Evolutionary conservation across 2,329 filamentous ascomycete genomes (phyloP), one percentile per base, ranked within the genome.

Genomic region (Cladosporium sp.): DNA sequence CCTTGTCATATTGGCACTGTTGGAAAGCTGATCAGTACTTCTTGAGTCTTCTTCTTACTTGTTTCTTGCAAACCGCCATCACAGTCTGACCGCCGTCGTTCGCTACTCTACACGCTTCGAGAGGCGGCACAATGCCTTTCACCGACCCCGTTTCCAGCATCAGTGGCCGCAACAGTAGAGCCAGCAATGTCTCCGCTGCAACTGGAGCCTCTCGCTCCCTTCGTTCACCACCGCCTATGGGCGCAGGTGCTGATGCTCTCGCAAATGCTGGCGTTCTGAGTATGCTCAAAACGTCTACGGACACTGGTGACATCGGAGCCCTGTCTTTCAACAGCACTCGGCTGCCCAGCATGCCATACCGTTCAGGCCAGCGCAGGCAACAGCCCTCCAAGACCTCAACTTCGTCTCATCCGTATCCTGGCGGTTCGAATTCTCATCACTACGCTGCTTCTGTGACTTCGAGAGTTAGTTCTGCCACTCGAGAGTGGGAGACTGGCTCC

Each of bases 271-370:
- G 71, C 38, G 69, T 77, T 55, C 66, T 74, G 63, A 74, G 72
- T 56, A 77, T 77, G 75, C 72, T 77, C 52, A 72, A 72, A 54
- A 77, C 74, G 9, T 71, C 71, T 8, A 77, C 73, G 1, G 75
- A 77, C 59, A 70, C 74, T 45, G 74, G 74, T 46, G 71, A 75
- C 55, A 64, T 77, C 44, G 72, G 68, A 9, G 62, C 67, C 28
- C 62, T 75, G 14, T 66, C 66, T 5, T 68, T 69, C 61, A 64
- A 69, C 56, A 62, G 63, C 35, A 64, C 66, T 43, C 65, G 69
- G 31, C 60, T 74, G 49, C 68, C 71, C 22, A 65, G 63, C 45
- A 61, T 69, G 49, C 67, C 69, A 34, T 67, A 68, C 51, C 48
- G 62, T 41, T 56, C 66, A 53, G 65, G 69, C 43, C 67, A 68